Conservation (phyloP, 345 rosid genomes). For the Citrus reticulata region DNA sequence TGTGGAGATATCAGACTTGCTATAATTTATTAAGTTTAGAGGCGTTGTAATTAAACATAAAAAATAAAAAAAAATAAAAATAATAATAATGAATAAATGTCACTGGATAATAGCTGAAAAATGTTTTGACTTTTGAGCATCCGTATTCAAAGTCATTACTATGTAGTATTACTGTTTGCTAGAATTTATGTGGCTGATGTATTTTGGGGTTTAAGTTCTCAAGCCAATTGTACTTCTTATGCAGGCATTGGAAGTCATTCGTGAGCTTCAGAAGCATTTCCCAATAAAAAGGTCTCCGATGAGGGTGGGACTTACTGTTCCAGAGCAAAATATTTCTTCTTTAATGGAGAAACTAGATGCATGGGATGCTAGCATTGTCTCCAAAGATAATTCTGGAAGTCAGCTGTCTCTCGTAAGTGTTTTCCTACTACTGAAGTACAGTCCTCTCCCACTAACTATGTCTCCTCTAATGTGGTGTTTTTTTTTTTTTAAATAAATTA, state of each 20-base stretch:
- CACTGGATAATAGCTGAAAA: not conserved
- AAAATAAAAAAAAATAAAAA: no score
- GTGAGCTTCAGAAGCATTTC: conserved; percentile 91
- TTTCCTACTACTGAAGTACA: not conserved
- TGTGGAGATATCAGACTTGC: not conserved
- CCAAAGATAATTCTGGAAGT: conserved; percentile 73
- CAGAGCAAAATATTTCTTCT: conserved; percentile 37
- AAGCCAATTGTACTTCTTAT: conserved; percentile 8
- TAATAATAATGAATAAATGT: no score
- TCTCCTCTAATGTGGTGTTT: not conserved
- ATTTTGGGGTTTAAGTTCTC: not conserved
- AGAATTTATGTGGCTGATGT: not conserved
- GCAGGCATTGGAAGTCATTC: conserved; percentile 90
- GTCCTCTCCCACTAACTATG: not conserved
- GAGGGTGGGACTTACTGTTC: conserved; percentile 64
- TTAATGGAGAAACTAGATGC: conserved; percentile 56
- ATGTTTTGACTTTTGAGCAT: not conserved
- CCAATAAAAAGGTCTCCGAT: conserved; percentile 93
- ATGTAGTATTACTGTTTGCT: not conserved
- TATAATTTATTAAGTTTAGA: not conserved
- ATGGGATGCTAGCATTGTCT: conserved; percentile 63
- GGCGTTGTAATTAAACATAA: not conserved
- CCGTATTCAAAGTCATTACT: not conserved
- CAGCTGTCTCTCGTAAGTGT: conserved; percentile 68
- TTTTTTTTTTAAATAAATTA: not conserved